Conservation (phyloP, 2,329 filamentous ascomycete species). For the Phialophora chinensis region DNA sequence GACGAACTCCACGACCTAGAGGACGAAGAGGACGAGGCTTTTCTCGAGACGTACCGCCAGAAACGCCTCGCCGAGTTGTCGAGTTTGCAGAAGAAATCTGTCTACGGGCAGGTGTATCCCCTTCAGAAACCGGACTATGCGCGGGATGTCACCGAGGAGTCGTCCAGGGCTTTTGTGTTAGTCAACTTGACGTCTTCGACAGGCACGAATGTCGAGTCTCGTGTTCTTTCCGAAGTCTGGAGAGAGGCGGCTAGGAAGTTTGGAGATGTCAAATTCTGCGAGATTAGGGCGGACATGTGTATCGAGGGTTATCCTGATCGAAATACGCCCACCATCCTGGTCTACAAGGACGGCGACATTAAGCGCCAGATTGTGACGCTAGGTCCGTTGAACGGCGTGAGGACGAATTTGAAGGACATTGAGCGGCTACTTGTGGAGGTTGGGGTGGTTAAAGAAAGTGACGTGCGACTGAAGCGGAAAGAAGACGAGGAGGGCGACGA, state of each 20-base stretch:
- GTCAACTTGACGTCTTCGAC: conserved; percentile 81
- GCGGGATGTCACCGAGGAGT: conserved; percentile 89
- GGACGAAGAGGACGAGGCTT: conserved; percentile 92
- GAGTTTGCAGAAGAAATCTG: conserved; percentile 73
- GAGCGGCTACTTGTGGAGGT: conserved; percentile 82
- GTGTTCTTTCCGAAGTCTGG: conserved; percentile 84
- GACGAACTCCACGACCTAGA: conserved; percentile 93
- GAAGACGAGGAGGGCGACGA: conserved; percentile 63
- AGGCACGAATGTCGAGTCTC: conserved; percentile 83
- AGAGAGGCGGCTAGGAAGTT: conserved; percentile 81
- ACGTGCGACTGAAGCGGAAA: conserved; percentile 74
- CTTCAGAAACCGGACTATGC: conserved; percentile 93
- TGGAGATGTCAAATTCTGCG: conserved; percentile 95
- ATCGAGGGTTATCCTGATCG: conserved; percentile 95
- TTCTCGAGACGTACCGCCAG: conserved; percentile 81
- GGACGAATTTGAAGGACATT: conserved; percentile 74
- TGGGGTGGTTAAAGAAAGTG: conserved; percentile 77
- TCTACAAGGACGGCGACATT: conserved; percentile 93
- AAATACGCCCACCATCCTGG: conserved; percentile 91
- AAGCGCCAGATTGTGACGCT: conserved; percentile 90
- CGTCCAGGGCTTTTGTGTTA: conserved; percentile 68
- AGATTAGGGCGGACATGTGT: conserved; percentile 88
- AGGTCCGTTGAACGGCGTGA: conserved; percentile 74
- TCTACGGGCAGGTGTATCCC: conserved; percentile 90
- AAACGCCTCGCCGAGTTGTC: conserved; percentile 85